Conservation (phyloP, 768 basidiomycete genomes). For the Tubosaeta brunneosetosa region DNA sequence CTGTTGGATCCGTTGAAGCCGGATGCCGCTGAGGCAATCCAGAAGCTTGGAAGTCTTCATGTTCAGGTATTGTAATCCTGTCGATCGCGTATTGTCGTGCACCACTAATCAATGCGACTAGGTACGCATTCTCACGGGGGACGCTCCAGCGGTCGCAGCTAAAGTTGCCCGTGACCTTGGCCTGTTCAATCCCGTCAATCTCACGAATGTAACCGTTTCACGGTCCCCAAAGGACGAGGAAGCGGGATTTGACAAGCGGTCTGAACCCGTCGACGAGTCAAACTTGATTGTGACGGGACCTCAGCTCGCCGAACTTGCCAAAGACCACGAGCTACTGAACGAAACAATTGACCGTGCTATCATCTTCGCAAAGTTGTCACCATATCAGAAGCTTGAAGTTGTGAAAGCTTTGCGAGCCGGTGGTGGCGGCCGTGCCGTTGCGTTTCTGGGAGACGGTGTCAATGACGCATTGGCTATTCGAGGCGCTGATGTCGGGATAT, state of each 20-base stretch:
- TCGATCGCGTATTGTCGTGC: background rate
- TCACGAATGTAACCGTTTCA: slow-evolving; percentile 1
- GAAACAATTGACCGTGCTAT: slow-evolving; percentile 30
- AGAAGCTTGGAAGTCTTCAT: slow-evolving; percentile 23
- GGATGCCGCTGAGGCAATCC: slow-evolving; percentile 29
- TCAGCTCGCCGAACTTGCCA: slow-evolving; percentile 26
- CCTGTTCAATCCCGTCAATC: slow-evolving; percentile 23
- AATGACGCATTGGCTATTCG: slow-evolving; percentile 32
- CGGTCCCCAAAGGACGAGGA: slow-evolving; percentile 25
- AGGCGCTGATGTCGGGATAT: slow-evolving; percentile 31
- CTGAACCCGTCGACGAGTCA: slow-evolving; percentile 15
- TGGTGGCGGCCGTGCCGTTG: slow-evolving; percentile 25
- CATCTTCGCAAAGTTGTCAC: slow-evolving; percentile 31
- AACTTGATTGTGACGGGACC: slow-evolving; percentile 27
- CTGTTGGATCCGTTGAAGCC: slow-evolving; percentile 30
- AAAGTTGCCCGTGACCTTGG: slow-evolving; percentile 37
- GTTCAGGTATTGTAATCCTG: slow-evolving; percentile 23
- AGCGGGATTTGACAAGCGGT: slow-evolving; percentile 8
- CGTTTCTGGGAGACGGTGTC: slow-evolving; percentile 30
- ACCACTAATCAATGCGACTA: slow-evolving; percentile 10
- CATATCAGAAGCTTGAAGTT: slow-evolving; percentile 31
- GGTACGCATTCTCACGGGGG: slow-evolving; percentile 35
- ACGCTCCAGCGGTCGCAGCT: slow-evolving; percentile 32
- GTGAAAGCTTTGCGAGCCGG: slow-evolving; percentile 28
- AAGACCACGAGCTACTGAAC: slow-evolving; percentile 21